Conservation (phyloP, 805 yeast genomes). For the Sugiyamaella floridensis region DNA sequence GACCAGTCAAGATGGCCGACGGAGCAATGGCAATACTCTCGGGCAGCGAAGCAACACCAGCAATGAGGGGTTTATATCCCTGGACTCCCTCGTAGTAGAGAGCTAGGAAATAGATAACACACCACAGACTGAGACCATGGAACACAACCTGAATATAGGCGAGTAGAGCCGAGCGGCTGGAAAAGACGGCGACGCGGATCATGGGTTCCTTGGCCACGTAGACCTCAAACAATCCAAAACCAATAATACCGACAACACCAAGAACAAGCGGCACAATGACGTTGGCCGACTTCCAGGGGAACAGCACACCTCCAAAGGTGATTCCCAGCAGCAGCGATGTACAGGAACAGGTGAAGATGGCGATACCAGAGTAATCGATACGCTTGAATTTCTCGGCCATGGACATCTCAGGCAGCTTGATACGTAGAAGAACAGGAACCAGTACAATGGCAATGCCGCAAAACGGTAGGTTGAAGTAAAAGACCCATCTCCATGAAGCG, state of each 20-base stretch:
- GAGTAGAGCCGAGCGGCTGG: conserved; percentile 32
- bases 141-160: conserved; percentile 36
- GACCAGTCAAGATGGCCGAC: conserved; percentile 35
- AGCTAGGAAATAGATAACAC: conserved; percentile 43
- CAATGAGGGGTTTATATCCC: conserved; percentile 33
- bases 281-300: conserved; percentile 50
- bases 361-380: conserved; percentile 47
- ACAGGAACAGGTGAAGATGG: conserved; percentile 37
- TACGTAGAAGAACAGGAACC: conserved; percentile 38
- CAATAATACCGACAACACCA: conserved; percentile 32
- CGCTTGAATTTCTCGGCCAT: conserved; percentile 33
- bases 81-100: conserved; percentile 42
- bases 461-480: conserved; percentile 60
- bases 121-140: conserved; percentile 43
- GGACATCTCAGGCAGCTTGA: conserved; percentile 41
- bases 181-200: conserved; percentile 38
- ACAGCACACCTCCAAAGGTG: conserved; percentile 48
- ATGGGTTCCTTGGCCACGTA: conserved; percentile 40
- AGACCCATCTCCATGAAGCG: conserved; percentile 72
- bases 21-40: conserved; percentile 37
- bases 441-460: conserved; percentile 46
- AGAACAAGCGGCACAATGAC: conserved; percentile 44
- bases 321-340: conserved; percentile 44
- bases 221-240: conserved; percentile 30
- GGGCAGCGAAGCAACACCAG: conserved; percentile 39